Conservation (phyloP, 441 rosid genomes). For the Flueggea neowawraea region DNA sequence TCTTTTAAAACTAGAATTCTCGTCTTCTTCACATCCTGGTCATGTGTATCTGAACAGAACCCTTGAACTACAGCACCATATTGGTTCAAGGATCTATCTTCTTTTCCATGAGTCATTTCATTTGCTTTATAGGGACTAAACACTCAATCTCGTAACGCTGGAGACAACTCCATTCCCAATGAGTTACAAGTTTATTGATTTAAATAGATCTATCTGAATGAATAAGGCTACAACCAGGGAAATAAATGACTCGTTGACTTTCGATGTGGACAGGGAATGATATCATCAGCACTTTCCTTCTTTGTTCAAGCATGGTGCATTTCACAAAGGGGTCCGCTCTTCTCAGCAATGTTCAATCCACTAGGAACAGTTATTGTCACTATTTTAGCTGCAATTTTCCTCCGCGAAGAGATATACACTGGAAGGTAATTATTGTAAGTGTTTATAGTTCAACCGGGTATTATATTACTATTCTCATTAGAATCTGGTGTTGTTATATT, state of each 20-base stretch:
- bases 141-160: no score
- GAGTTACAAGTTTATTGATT: no score
- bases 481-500: not conserved
- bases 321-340: conserved; percentile 56
- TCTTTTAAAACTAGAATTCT: no score
- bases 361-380: conserved; percentile 52
- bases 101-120: no score
- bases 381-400: conserved; percentile 43
- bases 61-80: no score
- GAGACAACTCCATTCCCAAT: no score
- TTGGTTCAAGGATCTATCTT: no score
- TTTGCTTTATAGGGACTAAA: no score
- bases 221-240: no score
- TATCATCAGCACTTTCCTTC: conserved; percentile 53
- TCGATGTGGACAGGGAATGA: conserved; percentile 34
- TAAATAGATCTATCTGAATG: no score
- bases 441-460: not conserved
- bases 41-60: no score
- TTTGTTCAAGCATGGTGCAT: conserved; percentile 63
- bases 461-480: not conserved
- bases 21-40: no score
- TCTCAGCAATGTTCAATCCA: conserved; percentile 62
- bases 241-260: not conserved
- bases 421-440: conserved; percentile 41
- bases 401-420: conserved; percentile 46